A percentile compares a stretch with the other conserved stretches of the same genome.
Evolutionary conservation across 106 monocot species (phyloP).

Genomic region (Acorus gramineus): DNA sequence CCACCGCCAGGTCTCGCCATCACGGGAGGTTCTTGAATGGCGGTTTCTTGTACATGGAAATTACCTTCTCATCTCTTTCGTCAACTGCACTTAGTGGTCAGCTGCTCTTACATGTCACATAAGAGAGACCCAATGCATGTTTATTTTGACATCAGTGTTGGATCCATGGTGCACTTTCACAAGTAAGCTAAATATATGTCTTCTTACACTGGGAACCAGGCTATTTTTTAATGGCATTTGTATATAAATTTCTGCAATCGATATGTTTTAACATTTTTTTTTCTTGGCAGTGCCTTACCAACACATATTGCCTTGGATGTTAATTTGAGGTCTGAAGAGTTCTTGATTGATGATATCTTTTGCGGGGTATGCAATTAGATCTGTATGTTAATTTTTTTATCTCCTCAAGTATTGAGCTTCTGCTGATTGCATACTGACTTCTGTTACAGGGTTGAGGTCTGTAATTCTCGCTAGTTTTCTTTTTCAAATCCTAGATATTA

Average conservation of each 20-base stretch:
- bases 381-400: neutral
- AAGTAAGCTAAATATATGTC: conserved; percentile 9
- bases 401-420: neutral
- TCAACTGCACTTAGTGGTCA: conserved; percentile 62
- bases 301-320: conserved; percentile 17
- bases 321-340: conserved; percentile 13
- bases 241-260: too few relatives aligned
- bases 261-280: conserved; percentile 1
- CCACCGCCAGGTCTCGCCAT: conserved; percentile 27
- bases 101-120: conserved; percentile 35
- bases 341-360: conserved; percentile 7
- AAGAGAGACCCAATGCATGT: conserved; percentile 31
- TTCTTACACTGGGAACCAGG: neutral
- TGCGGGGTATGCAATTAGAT: conserved; percentile 8
- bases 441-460: conserved; percentile 4
- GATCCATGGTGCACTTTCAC: conserved; percentile 16
- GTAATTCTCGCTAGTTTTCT: neutral
- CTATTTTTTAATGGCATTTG: too few relatives aligned
- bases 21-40: conserved; percentile 62
- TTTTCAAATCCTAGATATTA: neutral
- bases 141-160: conserved; percentile 28
- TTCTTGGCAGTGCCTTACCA: neutral
- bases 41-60: conserved; percentile 48
- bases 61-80: conserved; percentile 67
- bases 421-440: neutral